A percentile compares a stretch with the other conserved stretches of the same genome.
These are phyloP conservation scores for Aspergillus sclerotiicarbonarius DNA, from an alignment of 495 filamentous ascomycete genomes.

Conservation along the genomic window DNA sequence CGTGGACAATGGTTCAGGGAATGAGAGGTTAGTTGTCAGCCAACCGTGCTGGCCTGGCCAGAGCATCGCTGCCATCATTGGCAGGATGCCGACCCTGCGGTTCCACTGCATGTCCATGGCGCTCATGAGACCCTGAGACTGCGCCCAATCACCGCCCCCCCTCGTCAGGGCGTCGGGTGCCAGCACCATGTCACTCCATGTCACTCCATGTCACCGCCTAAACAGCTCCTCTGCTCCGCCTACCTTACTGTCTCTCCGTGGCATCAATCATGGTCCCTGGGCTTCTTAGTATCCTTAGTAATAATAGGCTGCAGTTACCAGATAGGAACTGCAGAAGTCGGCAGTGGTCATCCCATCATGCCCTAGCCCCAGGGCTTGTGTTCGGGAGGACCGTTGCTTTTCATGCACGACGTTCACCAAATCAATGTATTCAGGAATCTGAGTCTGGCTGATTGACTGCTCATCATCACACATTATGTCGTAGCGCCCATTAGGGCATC, in stretches of 20 bases:
- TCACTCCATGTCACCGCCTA: constrained; percentile 3
- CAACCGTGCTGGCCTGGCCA: neutral
- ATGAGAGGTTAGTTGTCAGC: constrained; percentile 6
- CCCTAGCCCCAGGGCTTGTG: constrained; percentile 1
- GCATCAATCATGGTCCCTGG: constrained; percentile 9
- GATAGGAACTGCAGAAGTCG: neutral
- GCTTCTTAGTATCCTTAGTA: constrained; percentile 16
- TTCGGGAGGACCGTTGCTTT: constrained; percentile 7
- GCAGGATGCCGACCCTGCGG: neutral
- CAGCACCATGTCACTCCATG: neutral
- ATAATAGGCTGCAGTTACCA: constrained; percentile 11
- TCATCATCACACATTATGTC: constrained; percentile 32
- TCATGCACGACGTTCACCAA: constrained; percentile 15
- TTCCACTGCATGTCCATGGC: neutral
- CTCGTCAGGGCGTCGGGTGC: neutral
- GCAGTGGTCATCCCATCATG: constrained; percentile 2
- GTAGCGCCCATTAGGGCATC: constrained; percentile 18
- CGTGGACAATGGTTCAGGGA: constrained; percentile 3
- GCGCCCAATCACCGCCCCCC: constrained; percentile 2
- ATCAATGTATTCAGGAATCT: constrained; percentile 21
- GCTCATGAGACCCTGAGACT: constrained; percentile 1
- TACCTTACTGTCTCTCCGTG: neutral
- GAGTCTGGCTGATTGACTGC: constrained; percentile 22
- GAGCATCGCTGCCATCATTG: neutral
- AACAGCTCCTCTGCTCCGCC: neutral